Evolutionary conservation across 257 asterid genomes (phyloP).

Genomic region (Ocimum tenuiflorum): DNA sequence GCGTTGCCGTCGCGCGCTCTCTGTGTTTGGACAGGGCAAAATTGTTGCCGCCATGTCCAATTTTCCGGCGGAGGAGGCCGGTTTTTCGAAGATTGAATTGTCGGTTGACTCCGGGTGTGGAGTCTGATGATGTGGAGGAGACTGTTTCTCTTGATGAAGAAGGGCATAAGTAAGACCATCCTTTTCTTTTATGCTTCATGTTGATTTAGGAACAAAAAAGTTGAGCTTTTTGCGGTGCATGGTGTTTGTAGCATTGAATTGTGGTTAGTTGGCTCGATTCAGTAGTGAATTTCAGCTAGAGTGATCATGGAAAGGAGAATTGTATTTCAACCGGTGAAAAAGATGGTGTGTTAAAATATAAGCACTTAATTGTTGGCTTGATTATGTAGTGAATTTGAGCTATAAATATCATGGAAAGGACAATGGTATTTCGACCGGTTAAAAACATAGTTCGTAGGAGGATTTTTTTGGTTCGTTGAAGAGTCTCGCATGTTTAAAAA

Average conservation of each 20-base stretch:
- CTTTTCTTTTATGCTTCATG: background rate
- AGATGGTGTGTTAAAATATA: background rate
- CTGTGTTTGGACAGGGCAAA: constrained; percentile 23
- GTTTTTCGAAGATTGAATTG: constrained; percentile 21
- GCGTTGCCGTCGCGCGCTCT: constrained; percentile 17
- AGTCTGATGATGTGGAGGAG: constrained; percentile 30
- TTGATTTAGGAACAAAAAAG: background rate
- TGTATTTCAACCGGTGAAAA: background rate
- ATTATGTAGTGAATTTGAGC: background rate
- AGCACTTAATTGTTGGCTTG: constrained; percentile 1
- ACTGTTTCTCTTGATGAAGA: constrained; percentile 20
- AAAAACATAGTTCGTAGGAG: background rate
- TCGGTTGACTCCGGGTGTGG: constrained; percentile 31
- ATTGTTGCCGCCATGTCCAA: constrained; percentile 23
- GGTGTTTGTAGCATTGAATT: constrained; percentile 1
- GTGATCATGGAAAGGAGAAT: background rate
- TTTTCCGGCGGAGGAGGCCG: constrained; percentile 29
- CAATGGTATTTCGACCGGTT: background rate
- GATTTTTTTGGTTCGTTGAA: background rate
- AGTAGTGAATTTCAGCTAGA: background rate
- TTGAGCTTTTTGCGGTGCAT: background rate
- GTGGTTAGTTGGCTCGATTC: background rate
- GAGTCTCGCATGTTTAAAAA: background rate
- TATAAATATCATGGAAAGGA: background rate
- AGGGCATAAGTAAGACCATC: constrained; percentile 30